A percentile compares a stretch with the other conserved stretches of the same genome.
Conservation (phyloP, 2,329 filamentous ascomycete species). For the Chaetoscypha palmicola region DNA sequence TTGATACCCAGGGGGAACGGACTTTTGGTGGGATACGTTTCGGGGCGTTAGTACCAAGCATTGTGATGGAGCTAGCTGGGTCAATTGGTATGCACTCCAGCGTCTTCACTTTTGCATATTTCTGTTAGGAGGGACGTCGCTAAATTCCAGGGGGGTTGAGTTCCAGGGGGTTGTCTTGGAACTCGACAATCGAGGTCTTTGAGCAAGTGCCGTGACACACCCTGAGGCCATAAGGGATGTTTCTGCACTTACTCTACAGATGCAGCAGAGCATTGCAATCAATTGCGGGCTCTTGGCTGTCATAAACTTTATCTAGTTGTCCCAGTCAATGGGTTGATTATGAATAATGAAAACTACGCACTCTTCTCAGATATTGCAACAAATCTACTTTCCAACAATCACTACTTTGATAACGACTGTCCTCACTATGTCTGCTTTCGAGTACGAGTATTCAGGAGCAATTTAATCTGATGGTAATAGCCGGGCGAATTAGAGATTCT, state of each 20-base stretch:
- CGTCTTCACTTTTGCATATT: constrained; percentile 4
- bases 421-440: too few species aligned
- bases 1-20: constrained; percentile 26
- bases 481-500: too few species aligned
- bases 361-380: too few species aligned
- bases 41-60: constrained; percentile 6
- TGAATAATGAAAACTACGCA: too few species aligned
- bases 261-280: constrained; percentile 1
- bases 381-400: too few species aligned
- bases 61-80: constrained; percentile 1
- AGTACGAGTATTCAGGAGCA: too few species aligned
- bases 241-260: constrained; percentile 1
- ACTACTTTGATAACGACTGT: too few species aligned
- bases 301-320: too few species aligned
- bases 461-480: too few species aligned
- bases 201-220: constrained; percentile 6
- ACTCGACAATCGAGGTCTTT: constrained; percentile 2
- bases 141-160: constrained; percentile 6
- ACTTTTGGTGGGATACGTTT: constrained; percentile 4
- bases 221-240: background rate
- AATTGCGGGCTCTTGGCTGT: background rate
- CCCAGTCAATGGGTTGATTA: too few species aligned
- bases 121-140: constrained; percentile 1
- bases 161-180: constrained; percentile 3
- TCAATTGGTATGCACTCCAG: constrained; percentile 6